Evolutionary conservation across 2,329 filamentous ascomycete genomes (phyloP).

Genomic region (Huntiella omanensis): DNA sequence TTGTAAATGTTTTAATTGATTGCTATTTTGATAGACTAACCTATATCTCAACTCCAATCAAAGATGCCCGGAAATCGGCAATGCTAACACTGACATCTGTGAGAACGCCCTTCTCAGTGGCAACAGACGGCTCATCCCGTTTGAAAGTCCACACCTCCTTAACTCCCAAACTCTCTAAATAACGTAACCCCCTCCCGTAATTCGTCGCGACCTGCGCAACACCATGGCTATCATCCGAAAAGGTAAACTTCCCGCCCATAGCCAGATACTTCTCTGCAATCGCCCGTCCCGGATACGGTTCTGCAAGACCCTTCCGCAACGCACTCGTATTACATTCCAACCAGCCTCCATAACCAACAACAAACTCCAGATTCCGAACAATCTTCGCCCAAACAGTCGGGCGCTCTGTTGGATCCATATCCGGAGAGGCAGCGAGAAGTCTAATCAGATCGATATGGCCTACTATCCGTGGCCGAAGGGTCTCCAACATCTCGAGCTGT

Average conservation of each 20-base stretch:
- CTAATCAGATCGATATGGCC: constrained; percentile 90
- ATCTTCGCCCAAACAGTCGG: constrained; percentile 54
- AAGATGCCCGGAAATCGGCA: constrained; percentile 20
- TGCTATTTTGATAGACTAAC: too few relatives aligned
- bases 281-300: constrained; percentile 69
- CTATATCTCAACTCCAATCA: constrained; percentile 7
- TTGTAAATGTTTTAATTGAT: too few relatives aligned
- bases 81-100: constrained; percentile 26
- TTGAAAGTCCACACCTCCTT: constrained; percentile 39
- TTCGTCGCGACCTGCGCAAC: constrained; percentile 75
- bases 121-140: constrained; percentile 18
- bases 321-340: constrained; percentile 81
- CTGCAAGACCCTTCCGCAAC: constrained; percentile 70
- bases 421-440: constrained; percentile 53
- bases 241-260: constrained; percentile 63
- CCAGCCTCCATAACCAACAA: constrained; percentile 58
- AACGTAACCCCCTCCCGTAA: constrained; percentile 52
- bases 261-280: constrained; percentile 59
- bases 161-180: constrained; percentile 48
- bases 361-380: constrained; percentile 51
- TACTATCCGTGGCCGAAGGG: constrained; percentile 56
- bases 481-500: constrained; percentile 60
- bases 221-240: constrained; percentile 91
- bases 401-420: constrained; percentile 38
- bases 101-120: constrained; percentile 19